Evolutionary conservation across 2,329 filamentous ascomycete species (phyloP), one percentile per base, ranked within the genome.

Genomic region (Xylaria polymorpha): DNA sequence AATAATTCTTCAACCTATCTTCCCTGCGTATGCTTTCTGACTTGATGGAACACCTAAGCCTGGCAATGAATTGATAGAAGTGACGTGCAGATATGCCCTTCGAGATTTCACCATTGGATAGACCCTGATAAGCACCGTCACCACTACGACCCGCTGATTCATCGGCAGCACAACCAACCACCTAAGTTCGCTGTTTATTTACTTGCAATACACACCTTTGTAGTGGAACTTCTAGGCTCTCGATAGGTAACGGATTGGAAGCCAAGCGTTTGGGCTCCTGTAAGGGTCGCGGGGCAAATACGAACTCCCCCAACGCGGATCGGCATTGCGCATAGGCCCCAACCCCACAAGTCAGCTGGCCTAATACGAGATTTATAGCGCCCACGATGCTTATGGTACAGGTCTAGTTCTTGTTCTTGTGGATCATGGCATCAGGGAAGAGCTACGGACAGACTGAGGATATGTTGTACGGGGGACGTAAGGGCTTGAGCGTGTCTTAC

Each of bases 261-360:
- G 66, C 66, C 44, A 56, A 68, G 66, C 51, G 43, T n/a, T 65
- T 68, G 61, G 56, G 32, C 18, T 57, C 4, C 25, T 43, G 14
- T 56, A 14, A 48, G n/a, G 37, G 67, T 67, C 51, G 48, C 41
- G 61, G 57, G 66, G 68, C 68, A 68, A 55, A 70, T 68, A 70
- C 68, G 66, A 70, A 61, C n/a, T 5, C 37, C 68, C 68, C 64
- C 65, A 70, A 64, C 41, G 51, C 48, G n/a, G 68, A 70, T 70
- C 68, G 41, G 68, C 68, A 65, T 39, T 56, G 44, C 46, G 35
- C 57, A 66, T 43, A 65, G 43, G 51, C 61, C 61, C 9, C 58
- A 68, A 58, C 58, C 59, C 67, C 63, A 63, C 63, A 66, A 59
- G 35, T 35, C 56, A 44, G 44, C 58, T 55, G 53, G 50, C 59